These are phyloP conservation scores for Cystoisospora suis DNA, from an alignment of 169 alveolate genomes.

Conservation along the genomic window DNA sequence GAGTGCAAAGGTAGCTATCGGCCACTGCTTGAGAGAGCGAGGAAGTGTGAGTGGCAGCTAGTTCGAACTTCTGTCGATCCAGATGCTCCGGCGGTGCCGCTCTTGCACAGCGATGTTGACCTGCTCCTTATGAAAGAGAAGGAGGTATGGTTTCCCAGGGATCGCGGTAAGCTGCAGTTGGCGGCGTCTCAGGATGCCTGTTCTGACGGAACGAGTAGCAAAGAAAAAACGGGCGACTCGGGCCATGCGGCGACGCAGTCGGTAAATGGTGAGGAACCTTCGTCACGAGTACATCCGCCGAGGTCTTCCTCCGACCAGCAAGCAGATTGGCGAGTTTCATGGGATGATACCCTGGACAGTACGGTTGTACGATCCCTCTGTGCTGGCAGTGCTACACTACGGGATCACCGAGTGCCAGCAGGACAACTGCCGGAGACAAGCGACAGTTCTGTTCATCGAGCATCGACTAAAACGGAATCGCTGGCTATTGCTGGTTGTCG, in stretches of 20 bases:
- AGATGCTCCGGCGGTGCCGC: neutral
- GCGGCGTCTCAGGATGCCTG: too few relatives aligned
- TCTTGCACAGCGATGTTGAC: conserved; percentile 36
- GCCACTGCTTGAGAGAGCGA: conserved; percentile 7
- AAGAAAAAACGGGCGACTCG: too few relatives aligned
- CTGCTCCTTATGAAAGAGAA: neutral
- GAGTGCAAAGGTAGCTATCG: conserved; percentile 11
- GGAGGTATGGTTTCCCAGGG: too few relatives aligned
- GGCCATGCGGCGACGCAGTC: too few relatives aligned
- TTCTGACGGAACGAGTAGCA: too few relatives aligned
- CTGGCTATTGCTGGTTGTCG: neutral
- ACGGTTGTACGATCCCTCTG: neutral
- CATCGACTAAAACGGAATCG: neutral
- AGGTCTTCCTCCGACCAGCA: too few relatives aligned
- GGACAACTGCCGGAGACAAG: too few relatives aligned
- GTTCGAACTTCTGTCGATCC: neutral
- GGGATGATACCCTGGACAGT: conserved; percentile 15
- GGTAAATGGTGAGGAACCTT: too few relatives aligned
- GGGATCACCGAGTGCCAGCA: too few relatives aligned
- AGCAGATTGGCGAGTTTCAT: neutral
- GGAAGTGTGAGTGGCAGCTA: conserved; percentile 40
- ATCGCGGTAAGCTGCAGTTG: too few relatives aligned
- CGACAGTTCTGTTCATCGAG: neutral
- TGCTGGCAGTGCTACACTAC: too few relatives aligned
- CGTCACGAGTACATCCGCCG: too few relatives aligned